Evolutionary conservation across 345 rosid species (phyloP).

Genomic region (Linum usitatissimum): DNA sequence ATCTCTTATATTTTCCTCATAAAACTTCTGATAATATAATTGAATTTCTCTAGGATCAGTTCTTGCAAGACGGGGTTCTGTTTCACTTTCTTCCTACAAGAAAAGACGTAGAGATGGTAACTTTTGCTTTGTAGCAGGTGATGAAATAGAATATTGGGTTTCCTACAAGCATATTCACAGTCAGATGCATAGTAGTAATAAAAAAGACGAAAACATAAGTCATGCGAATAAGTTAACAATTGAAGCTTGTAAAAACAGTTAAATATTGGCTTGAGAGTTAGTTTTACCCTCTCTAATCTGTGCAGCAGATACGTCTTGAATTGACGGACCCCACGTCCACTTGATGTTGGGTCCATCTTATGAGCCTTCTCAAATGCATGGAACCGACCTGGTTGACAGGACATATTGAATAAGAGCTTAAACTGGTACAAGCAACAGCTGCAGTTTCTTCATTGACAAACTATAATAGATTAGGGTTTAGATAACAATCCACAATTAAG

Average conservation of each 20-base stretch:
- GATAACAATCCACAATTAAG: neutral
- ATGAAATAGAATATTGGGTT: too few species aligned
- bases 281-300: constrained; percentile 62
- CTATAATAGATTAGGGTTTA: neutral
- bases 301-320: constrained; percentile 83
- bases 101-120: neutral
- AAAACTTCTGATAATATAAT: constrained; percentile 56
- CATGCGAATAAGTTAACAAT: too few species aligned
- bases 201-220: neutral
- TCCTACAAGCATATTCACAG: too few species aligned
- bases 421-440: neutral
- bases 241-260: too few species aligned
- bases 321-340: constrained; percentile 85
- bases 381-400: constrained; percentile 62
- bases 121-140: too few species aligned
- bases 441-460: neutral
- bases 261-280: neutral
- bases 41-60: constrained; percentile 62
- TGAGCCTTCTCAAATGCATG: constrained; percentile 89
- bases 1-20: constrained; percentile 40
- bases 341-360: constrained; percentile 44
- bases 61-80: constrained; percentile 29
- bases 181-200: too few species aligned
- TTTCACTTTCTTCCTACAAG: constrained; percentile 54
- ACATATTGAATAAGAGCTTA: neutral